phyloP scores from a whole-genome alignment of 148 eudicot species.

The Rhododendron williamsianum region DNA sequence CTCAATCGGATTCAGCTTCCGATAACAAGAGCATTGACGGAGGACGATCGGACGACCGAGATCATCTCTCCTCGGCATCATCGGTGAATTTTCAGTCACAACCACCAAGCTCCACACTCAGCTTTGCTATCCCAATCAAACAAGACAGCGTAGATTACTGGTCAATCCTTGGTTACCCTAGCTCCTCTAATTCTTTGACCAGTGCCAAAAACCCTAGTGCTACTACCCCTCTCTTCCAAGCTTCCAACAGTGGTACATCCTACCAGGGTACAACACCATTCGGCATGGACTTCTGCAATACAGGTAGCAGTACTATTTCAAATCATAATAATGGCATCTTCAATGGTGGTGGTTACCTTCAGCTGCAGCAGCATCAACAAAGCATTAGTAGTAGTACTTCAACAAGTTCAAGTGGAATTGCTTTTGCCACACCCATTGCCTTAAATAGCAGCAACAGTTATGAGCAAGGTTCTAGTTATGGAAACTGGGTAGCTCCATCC shows the following conservation, averaged over 20 bases:
- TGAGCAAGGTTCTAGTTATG: conserved; percentile 20
- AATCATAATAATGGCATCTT: conserved; percentile 17
- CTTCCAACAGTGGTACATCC: neutral
- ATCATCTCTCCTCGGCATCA: conserved; percentile 21
- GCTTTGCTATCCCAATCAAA: conserved; percentile 33
- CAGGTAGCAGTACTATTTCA: neutral
- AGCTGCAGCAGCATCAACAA: conserved; percentile 34
- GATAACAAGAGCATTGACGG: conserved; percentile 20
- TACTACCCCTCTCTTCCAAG: neutral
- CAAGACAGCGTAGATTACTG: conserved; percentile 30
- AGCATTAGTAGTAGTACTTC: conserved; percentile 5
- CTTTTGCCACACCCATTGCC: conserved; percentile 23
- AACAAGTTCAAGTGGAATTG: neutral
- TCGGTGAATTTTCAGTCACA: conserved; percentile 19
- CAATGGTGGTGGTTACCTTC: conserved; percentile 18
- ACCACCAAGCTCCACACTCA: conserved; percentile 16
- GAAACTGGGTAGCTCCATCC: conserved; percentile 37
- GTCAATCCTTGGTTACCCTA: conserved; percentile 26
- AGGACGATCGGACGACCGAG: conserved; percentile 1
- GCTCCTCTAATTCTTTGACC: neutral
- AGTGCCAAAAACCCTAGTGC: neutral
- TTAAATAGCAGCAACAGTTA: conserved; percentile 12
- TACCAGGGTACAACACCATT: conserved; percentile 17
- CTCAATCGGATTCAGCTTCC: conserved; percentile 21
- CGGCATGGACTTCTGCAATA: conserved; percentile 20